Evolutionary conservation across 805 yeast species (phyloP), one percentile per base, ranked within the genome.

Genomic region (Zygoascus ofunaensis): DNA sequence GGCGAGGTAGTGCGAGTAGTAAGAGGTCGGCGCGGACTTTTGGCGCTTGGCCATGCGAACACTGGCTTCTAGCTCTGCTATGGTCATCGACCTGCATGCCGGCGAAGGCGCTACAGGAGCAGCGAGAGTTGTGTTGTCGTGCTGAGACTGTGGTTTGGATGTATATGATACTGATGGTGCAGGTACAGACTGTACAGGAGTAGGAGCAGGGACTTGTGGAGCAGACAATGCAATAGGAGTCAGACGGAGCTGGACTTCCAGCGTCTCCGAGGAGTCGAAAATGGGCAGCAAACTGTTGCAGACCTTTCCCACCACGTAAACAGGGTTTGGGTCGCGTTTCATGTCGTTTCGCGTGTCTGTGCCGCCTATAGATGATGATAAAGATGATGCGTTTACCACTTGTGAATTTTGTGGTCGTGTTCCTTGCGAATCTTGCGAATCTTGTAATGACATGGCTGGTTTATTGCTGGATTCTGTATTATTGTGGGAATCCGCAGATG

Each of bases 191-290:
- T 14, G 36, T 34, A 15, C 7, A 26, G 30, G 30, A 21, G 19
- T 10, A 26, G 34, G 41, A 23, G 33, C 41, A 24, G 33, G 41
- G 12, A 12, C 12, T 26, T 26, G 30, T 26, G 30, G 12, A 7
- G 30, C 10, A 10, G 39, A 17, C 10, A 22, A 40, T 4, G 33
- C 21, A 18, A 54, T 50, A 5, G 62, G 62, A 17, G 53, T 47
- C 36, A 57, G 43, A 18, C 57, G 51, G 5, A 59, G 46, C 20
- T 53, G 56, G 34, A 58, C 55, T 33, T 58, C 59, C 20, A 58
- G 53, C 1, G 62, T 58, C 46, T 58, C 62, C 17, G 47, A 42
- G 35, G 48, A 51, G 15, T 43, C 43, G 45, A 53, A 54, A 24
- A 57, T 37, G n/a, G 56, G 55, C 34, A 57, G 37, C 15, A 56